Evolutionary conservation across 192 early-diverging fungal species (phyloP).

Genomic region (Thoreauomyces humboldtii): DNA sequence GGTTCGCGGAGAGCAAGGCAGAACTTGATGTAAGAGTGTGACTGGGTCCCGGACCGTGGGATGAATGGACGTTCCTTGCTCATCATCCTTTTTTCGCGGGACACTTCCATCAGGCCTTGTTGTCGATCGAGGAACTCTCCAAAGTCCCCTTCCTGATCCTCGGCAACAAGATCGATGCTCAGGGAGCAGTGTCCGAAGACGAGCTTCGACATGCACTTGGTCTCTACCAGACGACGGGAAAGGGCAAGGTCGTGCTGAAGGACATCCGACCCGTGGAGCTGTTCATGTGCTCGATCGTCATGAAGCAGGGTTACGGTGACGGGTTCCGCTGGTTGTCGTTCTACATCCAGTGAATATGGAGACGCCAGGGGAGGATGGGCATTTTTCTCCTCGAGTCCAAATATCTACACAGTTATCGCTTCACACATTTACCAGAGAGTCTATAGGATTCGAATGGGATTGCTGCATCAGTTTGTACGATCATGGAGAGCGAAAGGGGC

Average conservation of each 20-base stretch:
- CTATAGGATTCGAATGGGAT: no score
- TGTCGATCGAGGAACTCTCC: slow-evolving; percentile 91
- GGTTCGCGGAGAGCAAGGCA: slow-evolving; percentile 87
- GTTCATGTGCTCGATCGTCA: slow-evolving; percentile 98
- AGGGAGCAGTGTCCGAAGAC: slow-evolving; percentile 91
- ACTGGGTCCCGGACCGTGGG: not conserved
- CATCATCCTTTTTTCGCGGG: not conserved
- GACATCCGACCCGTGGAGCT: slow-evolving; percentile 96
- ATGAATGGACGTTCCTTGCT: not conserved
- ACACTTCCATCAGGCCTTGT: slow-evolving; percentile 60
- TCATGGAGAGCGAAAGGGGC: no score
- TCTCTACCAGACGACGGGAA: slow-evolving; percentile 96
- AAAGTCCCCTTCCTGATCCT: slow-evolving; percentile 93
- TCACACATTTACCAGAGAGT: no score
- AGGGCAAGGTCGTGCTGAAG: slow-evolving; percentile 92
- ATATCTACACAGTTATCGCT: no score
- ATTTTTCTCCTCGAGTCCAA: no score
- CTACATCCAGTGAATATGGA: slow-evolving; percentile 45
- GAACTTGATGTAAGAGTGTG: slow-evolving; percentile 81
- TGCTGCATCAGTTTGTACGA: no score
- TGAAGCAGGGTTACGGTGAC: slow-evolving; percentile 98
- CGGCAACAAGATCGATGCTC: slow-evolving; percentile 98
- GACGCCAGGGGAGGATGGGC: no score
- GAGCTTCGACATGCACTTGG: slow-evolving; percentile 82
- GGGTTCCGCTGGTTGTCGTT: slow-evolving; percentile 58